Conservation (phyloP, 257 asterid species). For the Solanum tarapatanum region DNA sequence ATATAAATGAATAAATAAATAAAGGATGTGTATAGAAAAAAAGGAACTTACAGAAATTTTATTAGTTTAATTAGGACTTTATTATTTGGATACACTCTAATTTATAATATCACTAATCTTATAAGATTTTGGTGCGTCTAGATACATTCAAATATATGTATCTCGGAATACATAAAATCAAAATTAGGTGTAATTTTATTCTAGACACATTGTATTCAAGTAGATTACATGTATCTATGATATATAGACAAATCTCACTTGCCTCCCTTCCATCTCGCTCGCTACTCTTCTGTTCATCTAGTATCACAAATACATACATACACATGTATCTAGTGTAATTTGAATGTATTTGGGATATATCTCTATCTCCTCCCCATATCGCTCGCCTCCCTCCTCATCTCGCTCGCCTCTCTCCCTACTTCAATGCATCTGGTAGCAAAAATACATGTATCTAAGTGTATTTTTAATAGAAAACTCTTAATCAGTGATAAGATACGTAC, state of each 20-base stretch:
- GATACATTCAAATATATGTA: too few species aligned
- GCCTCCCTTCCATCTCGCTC: background rate
- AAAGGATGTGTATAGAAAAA: background rate
- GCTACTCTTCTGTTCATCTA: background rate
- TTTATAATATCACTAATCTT: too few species aligned
- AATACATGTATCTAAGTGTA: too few species aligned
- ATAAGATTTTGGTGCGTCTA: fast-evolving
- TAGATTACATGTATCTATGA: background rate
- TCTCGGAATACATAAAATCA: fast-evolving
- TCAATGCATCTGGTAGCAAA: too few species aligned
- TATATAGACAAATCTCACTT: background rate
- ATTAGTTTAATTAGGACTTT: background rate
- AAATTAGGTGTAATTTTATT: too few species aligned
- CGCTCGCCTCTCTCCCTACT: background rate
- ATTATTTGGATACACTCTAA: background rate
- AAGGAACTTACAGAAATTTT: too few species aligned
- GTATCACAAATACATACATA: background rate
- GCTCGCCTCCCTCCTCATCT: too few species aligned
- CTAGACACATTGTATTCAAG: too few species aligned
- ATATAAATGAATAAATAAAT: too few species aligned
- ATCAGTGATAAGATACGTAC: fast-evolving
- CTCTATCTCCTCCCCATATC: background rate
- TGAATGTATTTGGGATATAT: too few species aligned
- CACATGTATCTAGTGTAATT: too few species aligned
- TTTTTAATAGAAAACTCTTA: too few species aligned